Evolutionary conservation across 345 rosid genomes (phyloP), one percentile per base, ranked within the genome.

Genomic region (Camelina laxa): DNA sequence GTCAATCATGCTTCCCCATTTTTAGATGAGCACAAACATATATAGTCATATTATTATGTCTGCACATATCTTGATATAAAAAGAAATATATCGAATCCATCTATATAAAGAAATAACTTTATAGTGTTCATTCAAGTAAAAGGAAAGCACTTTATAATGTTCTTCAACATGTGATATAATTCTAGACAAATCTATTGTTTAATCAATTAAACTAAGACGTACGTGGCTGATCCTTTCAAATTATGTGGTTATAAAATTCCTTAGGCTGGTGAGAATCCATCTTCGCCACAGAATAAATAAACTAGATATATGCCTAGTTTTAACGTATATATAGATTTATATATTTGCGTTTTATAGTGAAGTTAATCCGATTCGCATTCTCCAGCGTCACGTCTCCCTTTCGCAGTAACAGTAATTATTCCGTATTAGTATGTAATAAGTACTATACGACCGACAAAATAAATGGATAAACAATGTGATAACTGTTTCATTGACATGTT

Each of bases 261-360:
- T 22, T 69, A 53, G 65, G 65, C 53, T 11, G 75, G 75, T 76
- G 63, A 45, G 51, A 63, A 62, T 69, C 68, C 75, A 54, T 70
- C 17, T 76, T 65, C 19, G 33, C 71, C 80, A 69, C 80, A 63
- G 49, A 67, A 54, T 14, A 42, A 42, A 14, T 5, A 14, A 54
- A 21, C 17, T 62, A 58, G 30, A 62, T 54, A 76, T 69, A 61
- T 58, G 16, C 55, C 2, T 60, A 27, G 62, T 51, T 48, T 14
- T 22, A 12, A 75, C 20, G 45, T 9, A 22, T 49, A 22, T 14
- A 21, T 49, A 22, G 15, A 35, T 48, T 45, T 22, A n/a, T 54
- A 35, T 33, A 35, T 53, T 54, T 42, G 56, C 64, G 56, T 64
- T 48, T 54, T 7, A 71, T 31, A 14, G 48, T 42, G 35, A 72